Evolutionary conservation across 208 protist genomes (phyloP).

Genomic region (Histomonas meleagridis): DNA sequence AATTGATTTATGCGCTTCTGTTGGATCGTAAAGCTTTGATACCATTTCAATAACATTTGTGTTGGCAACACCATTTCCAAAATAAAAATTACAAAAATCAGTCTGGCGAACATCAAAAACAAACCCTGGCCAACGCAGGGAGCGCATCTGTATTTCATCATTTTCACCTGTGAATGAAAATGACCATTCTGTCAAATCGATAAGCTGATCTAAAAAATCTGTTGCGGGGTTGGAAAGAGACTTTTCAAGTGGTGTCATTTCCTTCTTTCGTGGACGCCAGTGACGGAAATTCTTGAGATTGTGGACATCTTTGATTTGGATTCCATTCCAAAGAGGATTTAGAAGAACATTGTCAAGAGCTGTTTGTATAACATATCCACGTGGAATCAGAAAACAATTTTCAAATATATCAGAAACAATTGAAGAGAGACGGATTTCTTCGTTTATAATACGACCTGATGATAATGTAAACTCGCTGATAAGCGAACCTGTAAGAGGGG

Average conservation of each 20-base stretch:
- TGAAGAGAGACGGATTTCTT: slow-evolving; percentile 1
- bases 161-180: not conserved
- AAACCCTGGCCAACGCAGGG: not conserved
- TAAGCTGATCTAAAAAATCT: not conserved
- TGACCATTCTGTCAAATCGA: not conserved
- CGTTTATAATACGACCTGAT: not conserved
- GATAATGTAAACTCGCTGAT: not conserved
- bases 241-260: not conserved
- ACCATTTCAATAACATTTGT: too few relatives aligned
- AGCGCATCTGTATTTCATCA: not conserved
- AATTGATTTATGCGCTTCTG: too few relatives aligned
- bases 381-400: not conserved
- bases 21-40: too few relatives aligned
- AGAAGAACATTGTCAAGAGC: not conserved
- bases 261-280: not conserved
- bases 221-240: not conserved
- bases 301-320: not conserved
- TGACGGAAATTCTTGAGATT: not conserved
- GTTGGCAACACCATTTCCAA: slow-evolving; percentile 1
- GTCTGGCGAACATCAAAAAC: not conserved
- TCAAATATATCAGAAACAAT: slow-evolving; percentile 4
- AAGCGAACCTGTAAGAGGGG: not conserved
- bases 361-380: not conserved
- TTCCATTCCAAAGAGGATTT: slow-evolving; percentile 15
- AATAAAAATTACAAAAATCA: not conserved